phyloP scores from a whole-genome alignment of 768 basidiomycete species.

The Trametes elegans region DNA sequence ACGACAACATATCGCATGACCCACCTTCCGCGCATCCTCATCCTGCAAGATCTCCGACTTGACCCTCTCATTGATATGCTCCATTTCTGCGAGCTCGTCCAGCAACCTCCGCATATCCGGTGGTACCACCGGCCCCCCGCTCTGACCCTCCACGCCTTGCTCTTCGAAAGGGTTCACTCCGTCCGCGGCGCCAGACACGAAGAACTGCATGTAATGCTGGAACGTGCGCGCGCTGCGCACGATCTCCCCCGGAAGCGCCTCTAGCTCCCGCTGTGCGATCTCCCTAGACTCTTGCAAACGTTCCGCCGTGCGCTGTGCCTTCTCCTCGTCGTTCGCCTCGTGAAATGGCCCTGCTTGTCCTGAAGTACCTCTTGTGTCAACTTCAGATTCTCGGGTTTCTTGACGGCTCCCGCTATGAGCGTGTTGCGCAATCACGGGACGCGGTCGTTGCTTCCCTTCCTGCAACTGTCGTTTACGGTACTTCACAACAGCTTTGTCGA shows the following conservation, averaged over 20 bases:
- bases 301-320: not conserved
- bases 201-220: conserved; percentile 41
- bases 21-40: conserved; percentile 40
- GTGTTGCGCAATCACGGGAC: not conserved
- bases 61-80: conserved; percentile 31
- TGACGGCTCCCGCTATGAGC: not conserved
- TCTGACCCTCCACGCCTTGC: conserved; percentile 8
- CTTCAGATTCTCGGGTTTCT: no score
- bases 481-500: conserved; percentile 44
- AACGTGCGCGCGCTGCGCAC: conserved; percentile 38
- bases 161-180: conserved; percentile 2
- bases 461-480: conserved; percentile 33
- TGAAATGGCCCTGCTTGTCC: not conserved
- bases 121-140: conserved; percentile 19
- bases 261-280: conserved; percentile 32
- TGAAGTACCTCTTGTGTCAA: not conserved
- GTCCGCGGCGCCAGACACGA: conserved; percentile 18
- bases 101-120: conserved; percentile 35
- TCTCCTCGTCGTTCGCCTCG: conserved; percentile 4
- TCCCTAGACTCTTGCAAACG: conserved; percentile 8
- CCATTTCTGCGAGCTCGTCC: conserved; percentile 39
- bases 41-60: conserved; percentile 45
- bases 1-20: no score
- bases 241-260: conserved; percentile 39
- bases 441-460: conserved; percentile 6